These are phyloP conservation scores for Trichoderma hamatum DNA, from an alignment of 2,329 filamentous ascomycete genomes.

Conservation along the genomic window DNA sequence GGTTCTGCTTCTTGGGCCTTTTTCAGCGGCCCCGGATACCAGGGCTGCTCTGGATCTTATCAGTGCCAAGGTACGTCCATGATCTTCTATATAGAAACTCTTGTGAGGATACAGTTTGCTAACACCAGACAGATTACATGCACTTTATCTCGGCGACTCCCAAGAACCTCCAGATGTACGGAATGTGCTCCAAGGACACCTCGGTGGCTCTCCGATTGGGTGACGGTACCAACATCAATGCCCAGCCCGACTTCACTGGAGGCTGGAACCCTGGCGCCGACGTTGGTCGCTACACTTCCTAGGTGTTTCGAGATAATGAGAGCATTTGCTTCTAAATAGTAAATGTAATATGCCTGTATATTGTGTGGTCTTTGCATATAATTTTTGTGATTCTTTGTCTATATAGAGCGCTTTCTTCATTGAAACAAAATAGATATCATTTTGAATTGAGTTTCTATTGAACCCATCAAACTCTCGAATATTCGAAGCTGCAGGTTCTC, in stretches of 20 bases:
- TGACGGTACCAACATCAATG: slow-evolving; percentile 40
- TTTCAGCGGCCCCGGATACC: slow-evolving; percentile 46
- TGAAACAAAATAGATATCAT: not conserved
- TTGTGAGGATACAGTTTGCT: not conserved
- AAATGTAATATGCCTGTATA: not conserved
- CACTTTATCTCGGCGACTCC: slow-evolving; percentile 46
- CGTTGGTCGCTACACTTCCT: slow-evolving; percentile 43
- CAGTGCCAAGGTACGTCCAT: slow-evolving; percentile 40
- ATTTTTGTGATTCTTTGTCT: not conserved
- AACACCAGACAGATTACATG: slow-evolving; percentile 34
- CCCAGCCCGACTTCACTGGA: slow-evolving; percentile 40
- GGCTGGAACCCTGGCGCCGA: slow-evolving; percentile 42
- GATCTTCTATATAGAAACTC: not conserved
- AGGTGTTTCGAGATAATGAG: not conserved
- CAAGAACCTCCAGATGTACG: slow-evolving; percentile 45
- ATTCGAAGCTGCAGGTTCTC: not conserved
- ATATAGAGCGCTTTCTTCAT: not conserved
- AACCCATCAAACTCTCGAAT: not conserved
- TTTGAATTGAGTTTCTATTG: not conserved
- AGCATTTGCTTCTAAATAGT: not conserved
- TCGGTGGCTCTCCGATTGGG: slow-evolving; percentile 41
- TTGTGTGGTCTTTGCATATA: not conserved
- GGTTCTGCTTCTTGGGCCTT: slow-evolving; percentile 50
- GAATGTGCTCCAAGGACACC: slow-evolving; percentile 47
- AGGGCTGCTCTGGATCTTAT: slow-evolving; percentile 37